Percentiles rank a stretch among this genome's conserved stretches.
Conservation (phyloP, 345 rosid genomes). For the Pistacia atlantica region DNA sequence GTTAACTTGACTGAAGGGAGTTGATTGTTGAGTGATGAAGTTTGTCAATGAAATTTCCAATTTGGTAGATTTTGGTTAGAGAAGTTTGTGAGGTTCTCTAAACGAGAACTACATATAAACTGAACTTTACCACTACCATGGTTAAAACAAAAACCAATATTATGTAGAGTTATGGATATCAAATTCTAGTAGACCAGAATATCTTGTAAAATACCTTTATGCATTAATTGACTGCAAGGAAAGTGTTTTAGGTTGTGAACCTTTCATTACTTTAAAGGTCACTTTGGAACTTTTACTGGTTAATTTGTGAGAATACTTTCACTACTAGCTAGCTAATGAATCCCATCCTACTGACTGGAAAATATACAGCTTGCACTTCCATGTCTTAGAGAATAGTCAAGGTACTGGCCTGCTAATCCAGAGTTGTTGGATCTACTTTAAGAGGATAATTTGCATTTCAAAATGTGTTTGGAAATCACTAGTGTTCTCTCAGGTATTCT, state of each 20-base stretch:
- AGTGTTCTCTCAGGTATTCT: not conserved
- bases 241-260: not conserved
- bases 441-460: not conserved
- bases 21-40: not conserved
- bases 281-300: not conserved
- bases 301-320: not conserved
- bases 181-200: too few relatives aligned
- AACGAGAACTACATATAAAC: too few relatives aligned
- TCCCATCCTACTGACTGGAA: not conserved
- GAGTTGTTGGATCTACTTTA: not conserved
- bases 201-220: not conserved
- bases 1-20: not conserved
- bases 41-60: not conserved
- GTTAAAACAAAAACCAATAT: too few relatives aligned
- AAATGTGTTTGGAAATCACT: not conserved
- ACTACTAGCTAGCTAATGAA: too few relatives aligned
- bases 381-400: not conserved
- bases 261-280: not conserved
- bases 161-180: too few relatives aligned
- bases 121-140: conserved; percentile 12
- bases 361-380: not conserved
- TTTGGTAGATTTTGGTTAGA: not conserved
- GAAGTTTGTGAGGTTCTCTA: not conserved
- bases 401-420: not conserved
- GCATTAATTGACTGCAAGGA: not conserved